Evolutionary conservation across 192 early-diverging fungal species (phyloP), one percentile per base, ranked within the genome.

Genomic region (Coemansia interrupta): DNA sequence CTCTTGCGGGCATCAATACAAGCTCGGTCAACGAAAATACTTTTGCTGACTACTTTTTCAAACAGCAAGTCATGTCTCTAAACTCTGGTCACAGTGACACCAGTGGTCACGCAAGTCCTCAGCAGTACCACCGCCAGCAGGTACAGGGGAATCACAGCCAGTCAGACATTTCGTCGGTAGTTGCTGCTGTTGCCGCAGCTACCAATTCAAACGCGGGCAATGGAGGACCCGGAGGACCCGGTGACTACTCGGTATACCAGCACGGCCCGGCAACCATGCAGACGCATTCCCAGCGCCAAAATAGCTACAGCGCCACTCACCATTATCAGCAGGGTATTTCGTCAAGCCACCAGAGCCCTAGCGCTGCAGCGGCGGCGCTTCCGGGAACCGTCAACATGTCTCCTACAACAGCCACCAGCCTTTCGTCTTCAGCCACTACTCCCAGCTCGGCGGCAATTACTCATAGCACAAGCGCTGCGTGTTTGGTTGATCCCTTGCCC

Each of bases 1-100:
- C 56, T 5, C 50, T 72, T 29, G 57, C 60, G 8, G 54, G 58
- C 5, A 51, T 73, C 18, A 61, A 63, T 41, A 28, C 60, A 0
- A 39, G 56, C 19, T 14, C 61, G 0, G 63, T 61, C 13, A 63
- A 58, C 18, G 58, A 61, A 39, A 64, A 53, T 11, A 40, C 41
- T 3, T 59, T 78, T 46, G 69, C 74, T 2, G 74, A 78, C 43
- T 78, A 78, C 29, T 61, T 78, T 17, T 62, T 78, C 42, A 78
- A 71, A 51, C 66, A 68, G 48, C 72, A 73, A 50, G 57, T 52
- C 22, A 57, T 70, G 39, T 28, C 45, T 3, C 52, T 60, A 5
- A 54, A 42, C 49, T 23, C 43, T 8, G 13, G 20, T 19, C 55
- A 56, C 4, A 32, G 51, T 9, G 59, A 46, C 15, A 24, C 40